These are phyloP conservation scores for Cyclostephanos tholiformis DNA, from an alignment of 108 stramenopile species.

Conservation along the genomic window DNA sequence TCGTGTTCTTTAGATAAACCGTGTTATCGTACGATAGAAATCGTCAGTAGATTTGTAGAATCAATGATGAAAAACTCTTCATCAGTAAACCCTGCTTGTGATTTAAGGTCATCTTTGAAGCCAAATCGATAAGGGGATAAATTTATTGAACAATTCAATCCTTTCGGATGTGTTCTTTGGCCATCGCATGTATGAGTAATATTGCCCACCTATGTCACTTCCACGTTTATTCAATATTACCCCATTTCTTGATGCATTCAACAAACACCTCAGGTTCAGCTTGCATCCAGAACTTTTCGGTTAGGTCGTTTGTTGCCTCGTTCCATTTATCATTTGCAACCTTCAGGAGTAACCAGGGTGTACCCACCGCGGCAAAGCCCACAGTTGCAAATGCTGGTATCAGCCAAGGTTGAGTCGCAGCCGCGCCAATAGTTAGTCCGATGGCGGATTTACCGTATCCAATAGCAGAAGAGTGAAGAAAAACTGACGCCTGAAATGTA, in stretches of 20 bases:
- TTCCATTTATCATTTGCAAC: slow-evolving; percentile 65
- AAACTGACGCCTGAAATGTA: slow-evolving; percentile 50
- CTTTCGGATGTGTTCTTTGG: too few relatives aligned
- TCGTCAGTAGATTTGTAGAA: too few relatives aligned
- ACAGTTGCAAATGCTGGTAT: slow-evolving; percentile 36
- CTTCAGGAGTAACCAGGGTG: slow-evolving; percentile 41
- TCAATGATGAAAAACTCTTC: too few relatives aligned
- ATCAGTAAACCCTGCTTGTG: too few relatives aligned
- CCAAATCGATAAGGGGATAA: too few relatives aligned
- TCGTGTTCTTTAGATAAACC: too few relatives aligned
- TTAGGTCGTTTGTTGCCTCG: slow-evolving; percentile 54
- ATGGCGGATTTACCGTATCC: slow-evolving; percentile 51
- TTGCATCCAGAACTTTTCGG: slow-evolving; percentile 68
- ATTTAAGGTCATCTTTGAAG: too few relatives aligned
- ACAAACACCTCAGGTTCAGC: slow-evolving; percentile 71
- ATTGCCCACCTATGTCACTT: neutral
- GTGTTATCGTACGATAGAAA: too few relatives aligned
- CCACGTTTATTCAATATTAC: slow-evolving; percentile 17
- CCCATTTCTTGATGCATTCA: slow-evolving; percentile 73
- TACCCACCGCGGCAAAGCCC: slow-evolving; percentile 45
- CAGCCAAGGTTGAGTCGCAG: slow-evolving; percentile 45
- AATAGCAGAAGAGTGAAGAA: slow-evolving; percentile 55
- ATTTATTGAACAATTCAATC: too few relatives aligned
- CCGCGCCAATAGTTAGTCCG: slow-evolving; percentile 26
- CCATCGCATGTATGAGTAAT: too few relatives aligned